phyloP scores from a whole-genome alignment of 768 basidiomycete genomes.

The Clavaria fumosa region DNA sequence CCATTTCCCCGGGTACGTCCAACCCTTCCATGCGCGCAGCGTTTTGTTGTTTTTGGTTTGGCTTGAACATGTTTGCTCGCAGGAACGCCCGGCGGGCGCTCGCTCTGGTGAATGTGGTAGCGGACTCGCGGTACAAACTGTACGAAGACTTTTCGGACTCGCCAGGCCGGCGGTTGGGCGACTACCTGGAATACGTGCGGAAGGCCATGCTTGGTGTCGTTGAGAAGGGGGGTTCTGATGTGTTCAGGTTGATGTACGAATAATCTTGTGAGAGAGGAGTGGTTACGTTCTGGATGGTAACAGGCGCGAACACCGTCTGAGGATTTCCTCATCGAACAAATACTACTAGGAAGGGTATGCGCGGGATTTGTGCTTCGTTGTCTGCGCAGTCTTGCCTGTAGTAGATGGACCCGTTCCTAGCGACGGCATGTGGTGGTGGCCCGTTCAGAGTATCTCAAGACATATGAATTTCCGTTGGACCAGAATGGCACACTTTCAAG shows the following conservation, averaged over 20 bases:
- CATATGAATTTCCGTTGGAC: too few species aligned
- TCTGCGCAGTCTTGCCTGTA: too few species aligned
- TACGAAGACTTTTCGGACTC: conserved; percentile 71
- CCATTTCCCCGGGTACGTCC: conserved; percentile 48
- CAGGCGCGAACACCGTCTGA: too few species aligned
- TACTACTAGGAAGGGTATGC: too few species aligned
- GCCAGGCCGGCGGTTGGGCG: conserved; percentile 43
- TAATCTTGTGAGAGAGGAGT: too few species aligned
- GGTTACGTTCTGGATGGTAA: too few species aligned
- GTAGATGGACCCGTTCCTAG: too few species aligned
- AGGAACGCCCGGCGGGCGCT: conserved; percentile 70
- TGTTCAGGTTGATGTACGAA: conserved; percentile 42
- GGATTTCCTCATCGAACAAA: too few species aligned
- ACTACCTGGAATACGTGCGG: conserved; percentile 62
- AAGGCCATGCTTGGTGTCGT: conserved; percentile 57
- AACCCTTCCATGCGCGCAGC: background rate
- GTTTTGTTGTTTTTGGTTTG: background rate
- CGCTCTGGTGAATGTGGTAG: conserved; percentile 69
- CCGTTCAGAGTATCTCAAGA: too few species aligned
- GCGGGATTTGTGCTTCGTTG: too few species aligned
- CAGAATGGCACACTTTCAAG: too few species aligned
- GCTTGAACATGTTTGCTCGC: background rate
- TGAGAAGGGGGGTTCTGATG: conserved; percentile 64
- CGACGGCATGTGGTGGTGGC: too few species aligned
- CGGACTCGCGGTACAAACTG: conserved; percentile 72